Conservation (phyloP, 2,329 filamentous ascomycete genomes). For the Hypoxylon sp. region DNA sequence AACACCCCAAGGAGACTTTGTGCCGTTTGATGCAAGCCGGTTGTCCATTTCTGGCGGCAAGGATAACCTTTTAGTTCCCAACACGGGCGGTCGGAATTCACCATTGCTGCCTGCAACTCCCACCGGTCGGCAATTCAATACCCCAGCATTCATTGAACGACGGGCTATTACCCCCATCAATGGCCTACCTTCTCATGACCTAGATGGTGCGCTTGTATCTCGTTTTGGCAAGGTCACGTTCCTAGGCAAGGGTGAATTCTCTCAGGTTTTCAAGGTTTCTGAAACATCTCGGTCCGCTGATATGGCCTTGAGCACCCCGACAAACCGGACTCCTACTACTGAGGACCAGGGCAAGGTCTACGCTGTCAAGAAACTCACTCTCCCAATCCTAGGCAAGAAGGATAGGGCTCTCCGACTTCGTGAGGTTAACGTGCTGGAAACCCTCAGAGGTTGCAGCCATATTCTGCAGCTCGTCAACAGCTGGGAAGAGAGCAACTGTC, state of each 20-base stretch:
- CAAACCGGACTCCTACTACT: slow-evolving; percentile 58
- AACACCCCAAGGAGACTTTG: slow-evolving; percentile 79
- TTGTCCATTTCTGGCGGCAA: slow-evolving; percentile 78
- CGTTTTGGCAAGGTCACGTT: slow-evolving; percentile 84
- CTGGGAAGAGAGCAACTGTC: slow-evolving; percentile 85
- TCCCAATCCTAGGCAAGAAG: slow-evolving; percentile 77
- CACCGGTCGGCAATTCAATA: slow-evolving; percentile 69
- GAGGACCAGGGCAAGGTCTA: slow-evolving; percentile 78
- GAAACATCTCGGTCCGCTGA: slow-evolving; percentile 48
- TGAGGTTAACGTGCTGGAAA: slow-evolving; percentile 81
- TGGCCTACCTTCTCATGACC: slow-evolving; percentile 72
- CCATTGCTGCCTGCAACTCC: slow-evolving; percentile 81
- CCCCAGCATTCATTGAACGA: slow-evolving; percentile 64
- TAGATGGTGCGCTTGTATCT: slow-evolving; percentile 76
- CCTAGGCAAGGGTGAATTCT: slow-evolving; percentile 91
- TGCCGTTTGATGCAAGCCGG: slow-evolving; percentile 81
- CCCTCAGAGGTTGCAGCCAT: slow-evolving; percentile 83
- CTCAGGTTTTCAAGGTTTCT: slow-evolving; percentile 85
- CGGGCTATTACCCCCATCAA: slow-evolving; percentile 75
- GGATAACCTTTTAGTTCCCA: slow-evolving; percentile 51
- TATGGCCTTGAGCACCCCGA: slow-evolving; percentile 56
- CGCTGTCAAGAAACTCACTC: slow-evolving; percentile 92
- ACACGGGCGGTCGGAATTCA: slow-evolving; percentile 44
- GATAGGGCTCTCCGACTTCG: slow-evolving; percentile 86
- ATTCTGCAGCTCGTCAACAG: slow-evolving; percentile 83